A percentile compares a stretch with the other conserved stretches of the same genome.
phyloP scores from a whole-genome alignment of 352 stramenopile genomes.

The Phytopythium kandeliae region DNA sequence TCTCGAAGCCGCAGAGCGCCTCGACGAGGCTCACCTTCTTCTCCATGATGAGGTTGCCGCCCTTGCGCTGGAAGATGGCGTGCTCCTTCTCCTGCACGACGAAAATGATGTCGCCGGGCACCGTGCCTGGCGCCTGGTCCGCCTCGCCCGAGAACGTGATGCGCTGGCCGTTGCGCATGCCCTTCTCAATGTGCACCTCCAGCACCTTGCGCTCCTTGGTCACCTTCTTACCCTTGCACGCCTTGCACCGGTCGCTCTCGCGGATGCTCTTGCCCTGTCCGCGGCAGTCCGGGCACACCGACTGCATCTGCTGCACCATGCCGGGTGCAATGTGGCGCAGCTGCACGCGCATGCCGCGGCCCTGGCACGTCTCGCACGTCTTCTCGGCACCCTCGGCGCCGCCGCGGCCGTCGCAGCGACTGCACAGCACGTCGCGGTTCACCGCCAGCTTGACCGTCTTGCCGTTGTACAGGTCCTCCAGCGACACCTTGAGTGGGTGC shows the following conservation, averaged over 20 bases:
- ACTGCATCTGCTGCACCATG: slow-evolving; percentile 99
- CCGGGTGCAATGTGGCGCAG: slow-evolving; percentile 96
- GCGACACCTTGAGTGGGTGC: slow-evolving; percentile 94
- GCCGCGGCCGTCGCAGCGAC: slow-evolving; percentile 80
- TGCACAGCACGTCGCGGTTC: slow-evolving; percentile 92
- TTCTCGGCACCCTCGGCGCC: slow-evolving; percentile 93
- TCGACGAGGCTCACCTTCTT: slow-evolving; percentile 95
- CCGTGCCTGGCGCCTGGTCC: slow-evolving; percentile 92
- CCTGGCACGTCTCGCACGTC: slow-evolving; percentile 93
- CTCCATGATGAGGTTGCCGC: slow-evolving; percentile 94
- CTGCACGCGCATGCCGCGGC: slow-evolving; percentile 93
- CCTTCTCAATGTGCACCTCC: slow-evolving; percentile 98
- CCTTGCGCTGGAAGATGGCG: slow-evolving; percentile 94
- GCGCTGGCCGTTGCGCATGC: slow-evolving; percentile 96
- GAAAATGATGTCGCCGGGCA: slow-evolving; percentile 95
- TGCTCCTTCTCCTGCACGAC: slow-evolving; percentile 98
- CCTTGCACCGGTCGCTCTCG: slow-evolving; percentile 92
- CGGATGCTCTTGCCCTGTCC: slow-evolving; percentile 94
- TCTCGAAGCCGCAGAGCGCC: slow-evolving; percentile 88
- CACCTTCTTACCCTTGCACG: slow-evolving; percentile 92
- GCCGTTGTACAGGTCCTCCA: slow-evolving; percentile 99
- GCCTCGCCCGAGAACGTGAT: slow-evolving; percentile 97
- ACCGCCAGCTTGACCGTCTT: slow-evolving; percentile 98
- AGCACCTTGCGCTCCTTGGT: slow-evolving; percentile 97
- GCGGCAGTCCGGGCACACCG: slow-evolving; percentile 90